Evolutionary conservation across 2,329 filamentous ascomycete genomes (phyloP).

Genomic region (Diaporthe velutina): DNA sequence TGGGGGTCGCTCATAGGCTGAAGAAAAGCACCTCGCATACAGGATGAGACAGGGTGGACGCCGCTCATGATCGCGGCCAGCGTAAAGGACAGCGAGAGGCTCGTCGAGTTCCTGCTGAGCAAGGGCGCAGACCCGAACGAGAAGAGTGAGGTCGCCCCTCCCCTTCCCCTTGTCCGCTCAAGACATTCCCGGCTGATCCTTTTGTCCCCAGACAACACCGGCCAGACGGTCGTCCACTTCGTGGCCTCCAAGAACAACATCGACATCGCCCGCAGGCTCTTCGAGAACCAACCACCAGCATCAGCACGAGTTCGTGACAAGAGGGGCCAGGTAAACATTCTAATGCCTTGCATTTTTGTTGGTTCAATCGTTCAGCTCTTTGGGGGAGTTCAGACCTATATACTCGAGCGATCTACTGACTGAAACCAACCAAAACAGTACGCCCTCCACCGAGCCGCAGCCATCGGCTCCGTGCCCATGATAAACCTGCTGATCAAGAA

Average conservation of each 20-base stretch:
- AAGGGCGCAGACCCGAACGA: conserved; percentile 80
- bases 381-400: not conserved
- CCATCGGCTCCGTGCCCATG: conserved; percentile 90
- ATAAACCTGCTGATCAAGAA: conserved; percentile 82
- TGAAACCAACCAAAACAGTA: conserved; percentile 63
- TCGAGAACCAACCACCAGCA: conserved; percentile 77
- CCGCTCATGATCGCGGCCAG: conserved; percentile 86
- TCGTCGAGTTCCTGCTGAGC: conserved; percentile 76
- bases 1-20: not conserved
- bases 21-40: conserved; percentile 1
- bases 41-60: conserved; percentile 86
- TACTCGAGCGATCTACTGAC: not conserved
- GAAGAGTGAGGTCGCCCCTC: conserved; percentile 70
- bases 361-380: not conserved
- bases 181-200: conserved; percentile 39
- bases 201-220: conserved; percentile 67
- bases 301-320: conserved; percentile 86
- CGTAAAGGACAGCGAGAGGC: conserved; percentile 77
- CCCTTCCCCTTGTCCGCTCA: not conserved
- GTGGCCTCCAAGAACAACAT: conserved; percentile 91
- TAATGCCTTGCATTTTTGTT: not conserved
- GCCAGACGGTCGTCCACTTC: conserved; percentile 91
- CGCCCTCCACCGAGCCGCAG: conserved; percentile 90
- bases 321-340: conserved; percentile 67
- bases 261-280: conserved; percentile 82